Conservation (phyloP, 2,329 filamentous ascomycete species). For the Phyllosticta citrichinensis region DNA sequence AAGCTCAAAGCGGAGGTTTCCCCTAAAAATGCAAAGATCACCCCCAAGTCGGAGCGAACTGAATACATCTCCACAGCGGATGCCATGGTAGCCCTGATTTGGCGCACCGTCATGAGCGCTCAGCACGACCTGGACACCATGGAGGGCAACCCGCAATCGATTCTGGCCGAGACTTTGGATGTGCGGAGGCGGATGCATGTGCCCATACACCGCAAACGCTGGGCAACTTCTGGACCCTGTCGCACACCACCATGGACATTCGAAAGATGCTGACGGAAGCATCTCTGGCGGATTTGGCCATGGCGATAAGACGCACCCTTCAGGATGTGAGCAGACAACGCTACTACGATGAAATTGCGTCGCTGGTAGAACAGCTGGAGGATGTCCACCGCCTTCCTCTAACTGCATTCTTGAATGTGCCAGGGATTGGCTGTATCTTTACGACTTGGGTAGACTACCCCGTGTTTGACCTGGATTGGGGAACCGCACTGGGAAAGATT, state of each 20-base stretch:
- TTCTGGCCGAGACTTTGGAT: not conserved
- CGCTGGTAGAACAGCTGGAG: not conserved
- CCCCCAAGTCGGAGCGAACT: not conserved
- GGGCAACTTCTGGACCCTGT: not conserved
- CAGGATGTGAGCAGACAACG: not conserved
- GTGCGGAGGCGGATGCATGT: not conserved
- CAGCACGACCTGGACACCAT: not conserved
- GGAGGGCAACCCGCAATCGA: not conserved
- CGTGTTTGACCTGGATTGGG: conserved; percentile 2
- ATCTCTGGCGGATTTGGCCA: not conserved
- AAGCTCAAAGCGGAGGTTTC: not conserved
- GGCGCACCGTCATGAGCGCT: conserved; percentile 1
- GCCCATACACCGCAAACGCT: not conserved
- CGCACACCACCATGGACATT: not conserved
- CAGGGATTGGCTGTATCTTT: not conserved
- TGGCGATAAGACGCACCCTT: not conserved
- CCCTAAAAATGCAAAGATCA: not conserved
- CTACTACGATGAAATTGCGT: not conserved
- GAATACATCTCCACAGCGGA: not conserved
- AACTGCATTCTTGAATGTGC: not conserved
- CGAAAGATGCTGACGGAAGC: not conserved
- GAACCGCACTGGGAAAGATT: not conserved
- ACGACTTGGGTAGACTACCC: conserved; percentile 1
- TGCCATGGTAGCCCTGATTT: not conserved
- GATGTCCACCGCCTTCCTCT: not conserved